Evolutionary conservation across 140 eudicot genomes (phyloP), one percentile per base, ranked within the genome.

Genomic region (Oenanthe javanica): DNA sequence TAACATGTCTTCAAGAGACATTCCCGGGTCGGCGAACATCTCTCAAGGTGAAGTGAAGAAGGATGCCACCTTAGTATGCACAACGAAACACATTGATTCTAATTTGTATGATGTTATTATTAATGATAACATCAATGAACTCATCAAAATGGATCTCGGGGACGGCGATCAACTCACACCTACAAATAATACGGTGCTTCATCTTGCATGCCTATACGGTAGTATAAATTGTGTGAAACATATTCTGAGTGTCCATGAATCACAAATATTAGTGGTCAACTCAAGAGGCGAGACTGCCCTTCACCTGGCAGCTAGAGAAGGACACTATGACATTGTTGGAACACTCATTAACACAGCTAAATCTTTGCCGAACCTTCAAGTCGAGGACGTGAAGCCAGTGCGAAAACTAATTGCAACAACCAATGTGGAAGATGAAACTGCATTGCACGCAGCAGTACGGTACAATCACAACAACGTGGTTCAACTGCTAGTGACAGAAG

Each of bases 381-480:
- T n/a, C n/a, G n/a, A n/a, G n/a, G n/a, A n/a, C n/a, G n/a, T n/a
- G n/a, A n/a, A n/a, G 61, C 3, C 14, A 1, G 14, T 52, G 61
- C 16, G 7, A 16, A 52, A 11, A 2, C 61, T 52, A 9, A 52
- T 52, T 9, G 2, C 46, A 45, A 38, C 40, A 42, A 36, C 9
- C 3, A 43, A 50, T 25, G 46, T 12, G 9, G 52, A 31, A 11
- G 79, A 74, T 72, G 51, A 81, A 51, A 72, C 72, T 6, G 83
- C 83, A 7, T 27, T 81, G 46, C 83, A 81, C 23, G 79, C 40
- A 46, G 83, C 83, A 9, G 46, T 57, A n/a, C 19, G 73, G 15
- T 15, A 38, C 18, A 38, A 38, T 16, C 74, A 57, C 16, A 4
- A 4, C 1, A 45, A 55, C 12, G 47, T 81, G 18, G 79, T 74